Conservation (phyloP, 2,329 filamentous ascomycete species). For the Diaporthe batatas region DNA sequence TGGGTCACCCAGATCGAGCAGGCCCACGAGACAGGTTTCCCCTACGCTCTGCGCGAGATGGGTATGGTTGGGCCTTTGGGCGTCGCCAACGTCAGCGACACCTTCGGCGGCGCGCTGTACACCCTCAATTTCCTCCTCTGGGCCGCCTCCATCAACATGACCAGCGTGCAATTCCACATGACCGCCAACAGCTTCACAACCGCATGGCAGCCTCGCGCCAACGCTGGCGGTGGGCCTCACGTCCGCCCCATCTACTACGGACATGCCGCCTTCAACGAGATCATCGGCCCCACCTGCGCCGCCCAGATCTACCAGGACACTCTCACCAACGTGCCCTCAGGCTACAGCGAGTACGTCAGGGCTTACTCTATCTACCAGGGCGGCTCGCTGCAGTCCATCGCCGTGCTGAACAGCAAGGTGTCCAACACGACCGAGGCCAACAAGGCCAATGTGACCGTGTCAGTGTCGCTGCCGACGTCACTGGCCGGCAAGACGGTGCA, state of each 20-base stretch:
- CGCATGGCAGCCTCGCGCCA: constrained; percentile 61
- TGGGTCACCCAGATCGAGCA: constrained; percentile 60
- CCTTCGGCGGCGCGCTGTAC: constrained; percentile 64
- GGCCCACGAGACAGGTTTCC: constrained; percentile 55
- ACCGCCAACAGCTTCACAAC: constrained; percentile 65
- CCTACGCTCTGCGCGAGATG: constrained; percentile 66
- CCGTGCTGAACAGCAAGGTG: constrained; percentile 60
- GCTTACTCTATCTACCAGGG: constrained; percentile 61
- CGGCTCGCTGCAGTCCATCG: constrained; percentile 56
- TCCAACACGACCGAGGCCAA: constrained; percentile 55
- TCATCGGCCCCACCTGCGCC: constrained; percentile 58
- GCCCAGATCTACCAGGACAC: constrained; percentile 56
- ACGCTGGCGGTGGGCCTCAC: constrained; percentile 55
- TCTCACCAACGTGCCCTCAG: constrained; percentile 49
- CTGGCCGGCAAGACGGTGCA: constrained; percentile 58
- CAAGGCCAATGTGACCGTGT: constrained; percentile 56
- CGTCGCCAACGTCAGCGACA: constrained; percentile 59
- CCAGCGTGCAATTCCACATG: constrained; percentile 66
- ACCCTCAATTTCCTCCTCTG: constrained; percentile 66
- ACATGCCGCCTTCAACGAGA: constrained; percentile 63
- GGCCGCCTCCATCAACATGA: constrained; percentile 60
- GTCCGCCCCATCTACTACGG: constrained; percentile 65
- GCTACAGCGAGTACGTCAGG: constrained; percentile 57
- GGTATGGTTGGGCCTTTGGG: constrained; percentile 63
- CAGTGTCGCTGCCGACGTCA: constrained; percentile 54